phyloP scores from a whole-genome alignment of 2,329 filamentous ascomycete species.

The Sphaerulina vaccinii region DNA sequence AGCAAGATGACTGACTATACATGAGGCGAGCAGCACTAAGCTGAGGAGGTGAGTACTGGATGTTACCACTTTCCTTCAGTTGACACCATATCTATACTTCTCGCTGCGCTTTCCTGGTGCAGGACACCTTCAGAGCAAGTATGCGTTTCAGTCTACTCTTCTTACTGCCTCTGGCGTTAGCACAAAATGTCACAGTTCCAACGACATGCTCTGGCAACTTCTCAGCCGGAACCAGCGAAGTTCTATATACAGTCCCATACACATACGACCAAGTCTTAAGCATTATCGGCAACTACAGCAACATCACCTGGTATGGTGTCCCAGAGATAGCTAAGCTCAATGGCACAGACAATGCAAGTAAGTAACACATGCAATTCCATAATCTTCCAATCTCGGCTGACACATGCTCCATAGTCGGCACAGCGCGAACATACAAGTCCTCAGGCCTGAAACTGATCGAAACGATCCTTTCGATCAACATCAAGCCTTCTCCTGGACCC shows the following conservation, averaged over 20 bases:
- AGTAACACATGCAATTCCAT: not conserved
- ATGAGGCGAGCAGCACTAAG: no score
- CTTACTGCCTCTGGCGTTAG: not conserved
- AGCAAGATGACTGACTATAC: no score
- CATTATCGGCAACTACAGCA: slow-evolving; percentile 26
- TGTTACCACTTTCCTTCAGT: no score
- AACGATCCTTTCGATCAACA: slow-evolving; percentile 22
- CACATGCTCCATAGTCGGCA: slow-evolving; percentile 15
- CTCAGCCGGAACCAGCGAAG: slow-evolving; percentile 19
- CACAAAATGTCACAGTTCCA: slow-evolving; percentile 11
- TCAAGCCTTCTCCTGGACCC: slow-evolving; percentile 20
- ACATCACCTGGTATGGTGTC: slow-evolving; percentile 24
- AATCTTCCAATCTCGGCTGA: no score
- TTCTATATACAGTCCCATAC: slow-evolving; percentile 26
- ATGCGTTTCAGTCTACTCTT: not conserved
- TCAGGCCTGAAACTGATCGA: slow-evolving; percentile 22
- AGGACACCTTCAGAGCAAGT: not conserved
- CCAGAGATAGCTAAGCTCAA: slow-evolving; percentile 22
- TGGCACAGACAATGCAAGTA: slow-evolving; percentile 16
- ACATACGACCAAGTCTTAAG: slow-evolving; percentile 25
- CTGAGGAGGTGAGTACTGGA: no score
- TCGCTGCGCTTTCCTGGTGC: not conserved
- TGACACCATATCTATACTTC: not conserved
- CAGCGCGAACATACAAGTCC: slow-evolving; percentile 21
- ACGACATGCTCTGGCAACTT: slow-evolving; percentile 21